Evolutionary conservation across 768 basidiomycete species (phyloP), one percentile per base, ranked within the genome.

Genomic region (Termitomyces sp.): DNA sequence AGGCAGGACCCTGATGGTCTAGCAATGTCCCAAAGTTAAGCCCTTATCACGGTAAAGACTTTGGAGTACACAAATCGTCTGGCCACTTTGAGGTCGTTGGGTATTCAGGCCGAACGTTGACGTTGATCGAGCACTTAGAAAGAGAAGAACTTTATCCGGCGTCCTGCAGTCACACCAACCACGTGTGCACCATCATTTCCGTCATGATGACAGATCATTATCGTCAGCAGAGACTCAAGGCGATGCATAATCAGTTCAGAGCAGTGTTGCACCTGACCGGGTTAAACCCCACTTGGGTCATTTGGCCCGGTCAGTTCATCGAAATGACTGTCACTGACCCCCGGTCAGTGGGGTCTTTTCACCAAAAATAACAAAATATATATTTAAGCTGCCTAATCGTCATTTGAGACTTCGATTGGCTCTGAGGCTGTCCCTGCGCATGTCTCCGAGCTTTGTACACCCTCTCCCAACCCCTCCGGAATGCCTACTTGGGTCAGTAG

Each of bases 261-360:
- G 2, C 52, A 54, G 52, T 54, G 52, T 54, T 54, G 52, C 52
- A 54, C 1, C 4, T 54, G 51, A 54, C 52, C 40, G 2, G 52
- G 40, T 54, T 5, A 43, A 28, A 30, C 43, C 52, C 40, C 10
- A 5, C 26, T 54, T 14, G 6, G 16, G 28, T 55, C 53, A 43
- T 55, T 55, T 55, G 53, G 4, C 4, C 10, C 2, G 0, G 28
- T 18, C 3, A 12, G 41, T 1, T 12, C n/a, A 26, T 55, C 5
- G 1, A 55, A 55, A 55, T 55, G 28, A 55, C 53, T 44, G 53
- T 55, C 53, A 28, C 53, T 55, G 40, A 44, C 53, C 53, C 23
- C 8, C 7, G 18, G 53, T 55, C 40, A 55, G 53, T 41, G 26
- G 53, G 41, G 53, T 44, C 53, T 41, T 55, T 55, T 32, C 18